Evolutionary conservation across 1,284 basidiomycete species (phyloP).

Genomic region (Boletus chippewaensis): DNA sequence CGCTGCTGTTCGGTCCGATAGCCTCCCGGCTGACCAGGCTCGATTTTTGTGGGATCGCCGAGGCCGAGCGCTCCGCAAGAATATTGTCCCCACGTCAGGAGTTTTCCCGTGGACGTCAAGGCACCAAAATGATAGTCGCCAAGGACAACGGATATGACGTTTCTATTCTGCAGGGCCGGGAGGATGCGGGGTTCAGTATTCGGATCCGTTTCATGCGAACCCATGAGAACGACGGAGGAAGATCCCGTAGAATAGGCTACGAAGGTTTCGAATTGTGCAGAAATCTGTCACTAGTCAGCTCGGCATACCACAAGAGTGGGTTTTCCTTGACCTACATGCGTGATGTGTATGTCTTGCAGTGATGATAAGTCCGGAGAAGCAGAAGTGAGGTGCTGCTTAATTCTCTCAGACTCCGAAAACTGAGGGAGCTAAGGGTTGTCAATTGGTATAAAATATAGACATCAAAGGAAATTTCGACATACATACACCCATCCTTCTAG

Average conservation of each 20-base stretch:
- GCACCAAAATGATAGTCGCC: conserved; percentile 90
- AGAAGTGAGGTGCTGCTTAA: conserved; percentile 43
- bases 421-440: conserved; percentile 48
- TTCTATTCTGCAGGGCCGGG: conserved; percentile 63
- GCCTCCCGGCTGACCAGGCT: conserved; percentile 54
- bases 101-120: conserved; percentile 67
- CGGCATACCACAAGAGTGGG: conserved; percentile 1
- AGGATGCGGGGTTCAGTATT: conserved; percentile 52
- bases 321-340: conserved; percentile 47
- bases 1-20: conserved; percentile 39
- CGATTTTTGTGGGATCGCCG: conserved; percentile 56
- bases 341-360: conserved; percentile 51
- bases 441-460: conserved; percentile 1
- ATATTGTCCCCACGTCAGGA: conserved; percentile 81
- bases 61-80: conserved; percentile 77
- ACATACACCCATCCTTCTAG: conserved; percentile 72
- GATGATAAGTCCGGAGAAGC: conserved; percentile 31
- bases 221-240: conserved; percentile 62
- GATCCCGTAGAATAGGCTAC: conserved; percentile 72
- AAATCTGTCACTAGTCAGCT: conserved; percentile 48
- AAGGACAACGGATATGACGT: conserved; percentile 76
- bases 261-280: conserved; percentile 78
- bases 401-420: conserved; percentile 56
- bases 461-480: conserved; percentile 26
- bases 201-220: conserved; percentile 39